phyloP scores from a whole-genome alignment of 176 grass and related monocot species.

The Pontederia crassipes region DNA sequence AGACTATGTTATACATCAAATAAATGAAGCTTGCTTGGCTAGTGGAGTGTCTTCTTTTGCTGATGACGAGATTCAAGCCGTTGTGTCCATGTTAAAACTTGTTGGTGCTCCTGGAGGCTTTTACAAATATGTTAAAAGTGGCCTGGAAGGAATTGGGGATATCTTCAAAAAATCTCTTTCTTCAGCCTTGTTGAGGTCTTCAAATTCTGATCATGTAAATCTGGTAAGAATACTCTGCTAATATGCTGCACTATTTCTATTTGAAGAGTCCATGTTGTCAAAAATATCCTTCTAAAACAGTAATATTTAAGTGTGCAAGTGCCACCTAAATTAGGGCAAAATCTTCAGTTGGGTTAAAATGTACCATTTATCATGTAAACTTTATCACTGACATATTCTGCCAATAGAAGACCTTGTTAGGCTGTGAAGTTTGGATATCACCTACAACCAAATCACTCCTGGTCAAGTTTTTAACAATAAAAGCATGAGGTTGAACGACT shows the following conservation, averaged over 20 bases:
- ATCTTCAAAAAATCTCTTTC: slow-evolving; percentile 85
- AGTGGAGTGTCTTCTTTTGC: slow-evolving; percentile 56
- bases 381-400: too few species aligned
- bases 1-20: slow-evolving; percentile 85
- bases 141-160: slow-evolving; percentile 72
- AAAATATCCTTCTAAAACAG: too few species aligned
- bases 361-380: too few species aligned
- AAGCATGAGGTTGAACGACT: too few species aligned
- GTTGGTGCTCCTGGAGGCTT: slow-evolving; percentile 91
- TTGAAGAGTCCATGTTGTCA: too few species aligned
- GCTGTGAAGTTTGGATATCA: too few species aligned
- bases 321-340: too few species aligned
- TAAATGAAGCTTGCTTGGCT: slow-evolving; percentile 73
- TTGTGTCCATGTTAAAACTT: slow-evolving; percentile 66
- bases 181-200: slow-evolving; percentile 46
- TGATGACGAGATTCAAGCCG: slow-evolving; percentile 70
- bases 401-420: too few species aligned
- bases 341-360: too few species aligned
- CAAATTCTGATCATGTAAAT: slow-evolving; percentile 63
- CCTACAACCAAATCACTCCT: too few species aligned
- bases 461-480: too few species aligned
- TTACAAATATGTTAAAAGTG: slow-evolving; percentile 78
- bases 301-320: too few species aligned
- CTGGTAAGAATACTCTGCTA: slow-evolving; percentile 26
- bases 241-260: not conserved